Base-by-base conservation (phyloP, 257 asterid genomes). In the Galeopsis tetrahit region DNA sequence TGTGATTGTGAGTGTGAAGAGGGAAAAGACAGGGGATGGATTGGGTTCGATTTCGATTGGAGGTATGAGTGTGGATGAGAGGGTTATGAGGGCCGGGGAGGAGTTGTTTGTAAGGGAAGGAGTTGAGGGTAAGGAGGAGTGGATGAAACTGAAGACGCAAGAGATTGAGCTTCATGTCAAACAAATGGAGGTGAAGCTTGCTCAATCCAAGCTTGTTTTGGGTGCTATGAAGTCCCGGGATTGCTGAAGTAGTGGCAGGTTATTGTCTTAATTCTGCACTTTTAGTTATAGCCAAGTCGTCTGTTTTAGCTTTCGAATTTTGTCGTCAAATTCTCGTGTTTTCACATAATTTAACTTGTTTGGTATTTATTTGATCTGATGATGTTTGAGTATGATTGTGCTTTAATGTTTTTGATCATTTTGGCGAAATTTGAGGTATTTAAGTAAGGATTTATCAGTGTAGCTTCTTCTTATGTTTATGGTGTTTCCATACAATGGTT, bases 191-290 rank as follows among this genome's bases (percentile, higher is more conserved):
- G n/a, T 88, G 62, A 68, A 31, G 58, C 33, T 32, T 2, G 84
- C 79, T 7, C 85, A 82, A 59, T 28, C 77, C 0, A 85, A 49
- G 74, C 77, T 83, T 36, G 79, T 91, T 15, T 15, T 77, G 72
- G 78, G 63, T 51, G 73, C 6, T 6, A 21, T 81, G 75, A 79
- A 72, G 68, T 68, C 79, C 2, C 11, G 38, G 0, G 79, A 49
- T 5, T 43, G 9, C 14, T 70, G 76, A 78, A 33, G 51, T 9
- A 60, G 39, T 15, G 36, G 49, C 66, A 60, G 43, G 69, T 60
- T 60, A 36, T 68, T 14, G 21, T 48, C 2, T 48, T 48, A 13
- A 46, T 46, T 46, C 53, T 46, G 53, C 53, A 46, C 3, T 48
- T 21, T 48, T 46, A 48, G 5, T 48, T 48, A 4, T 48, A 13